phyloP scores from a whole-genome alignment of 805 yeast species.

The Yamadazyma tumulicola region DNA sequence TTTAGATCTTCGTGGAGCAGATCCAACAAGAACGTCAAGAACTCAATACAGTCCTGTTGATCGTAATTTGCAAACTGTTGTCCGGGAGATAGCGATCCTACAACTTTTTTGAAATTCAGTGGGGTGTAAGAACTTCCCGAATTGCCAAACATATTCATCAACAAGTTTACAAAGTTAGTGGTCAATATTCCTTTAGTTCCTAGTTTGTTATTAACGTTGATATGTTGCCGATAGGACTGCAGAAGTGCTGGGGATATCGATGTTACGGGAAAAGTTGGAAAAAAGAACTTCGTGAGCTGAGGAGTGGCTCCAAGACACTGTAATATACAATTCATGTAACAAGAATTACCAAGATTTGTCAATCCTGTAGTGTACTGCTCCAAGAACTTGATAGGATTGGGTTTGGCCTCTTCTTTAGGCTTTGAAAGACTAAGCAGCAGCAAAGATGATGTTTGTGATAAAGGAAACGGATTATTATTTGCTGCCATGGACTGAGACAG shows the following conservation, averaged over 20 bases:
- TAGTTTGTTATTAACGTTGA: conserved; percentile 66
- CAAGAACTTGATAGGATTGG: conserved; percentile 16
- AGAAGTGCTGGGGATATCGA: conserved; percentile 18
- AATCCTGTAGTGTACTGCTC: conserved; percentile 62
- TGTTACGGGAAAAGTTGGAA: conserved; percentile 23
- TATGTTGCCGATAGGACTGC: conserved; percentile 60
- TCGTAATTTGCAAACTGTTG: conserved; percentile 60
- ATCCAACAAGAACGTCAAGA: conserved; percentile 70
- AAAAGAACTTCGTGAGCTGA: conserved; percentile 59
- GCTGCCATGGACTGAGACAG: not conserved
- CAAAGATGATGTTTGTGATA: not conserved
- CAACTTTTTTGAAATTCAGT: conserved; percentile 56
- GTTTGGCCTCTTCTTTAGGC: not conserved
- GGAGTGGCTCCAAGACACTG: conserved; percentile 81
- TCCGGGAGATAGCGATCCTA: conserved; percentile 62
- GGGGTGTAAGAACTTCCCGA: conserved; percentile 54
- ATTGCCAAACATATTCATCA: conserved; percentile 50
- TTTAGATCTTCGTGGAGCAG: conserved; percentile 82
- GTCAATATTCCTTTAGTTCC: conserved; percentile 84
- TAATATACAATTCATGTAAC: conserved; percentile 88
- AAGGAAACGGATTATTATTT: not conserved
- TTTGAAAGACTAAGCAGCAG: not conserved
- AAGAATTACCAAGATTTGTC: conserved; percentile 81
- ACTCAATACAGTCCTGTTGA: conserved; percentile 87
- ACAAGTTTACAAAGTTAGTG: conserved; percentile 58